Evolutionary conservation across 1,284 basidiomycete species (phyloP).

Genomic region (Meripilus lineatus): DNA sequence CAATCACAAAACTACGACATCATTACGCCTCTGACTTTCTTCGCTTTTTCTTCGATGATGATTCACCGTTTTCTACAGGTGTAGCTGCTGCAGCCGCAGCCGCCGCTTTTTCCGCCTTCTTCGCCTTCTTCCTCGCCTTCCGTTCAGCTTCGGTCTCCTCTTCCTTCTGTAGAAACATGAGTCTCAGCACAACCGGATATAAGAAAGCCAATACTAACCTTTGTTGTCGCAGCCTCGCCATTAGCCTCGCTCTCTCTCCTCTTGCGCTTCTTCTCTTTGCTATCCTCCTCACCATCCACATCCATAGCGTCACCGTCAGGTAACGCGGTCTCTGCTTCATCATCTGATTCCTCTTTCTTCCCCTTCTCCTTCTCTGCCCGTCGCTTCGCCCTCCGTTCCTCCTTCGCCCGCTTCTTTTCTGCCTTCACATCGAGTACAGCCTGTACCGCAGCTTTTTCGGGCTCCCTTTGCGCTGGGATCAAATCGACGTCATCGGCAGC

Average conservation of each 20-base stretch:
- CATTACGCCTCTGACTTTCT: constrained; percentile 52
- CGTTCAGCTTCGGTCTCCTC: constrained; percentile 69
- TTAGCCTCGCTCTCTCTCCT: constrained; percentile 53
- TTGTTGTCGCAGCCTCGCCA: constrained; percentile 34
- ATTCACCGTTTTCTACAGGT: constrained; percentile 39
- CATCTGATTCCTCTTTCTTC: constrained; percentile 29
- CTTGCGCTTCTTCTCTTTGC: constrained; percentile 66
- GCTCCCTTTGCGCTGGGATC: constrained; percentile 79
- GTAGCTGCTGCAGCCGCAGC: too few species aligned
- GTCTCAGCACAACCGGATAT: too few species aligned
- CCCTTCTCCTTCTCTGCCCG: constrained; percentile 57
- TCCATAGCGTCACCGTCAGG: constrained; percentile 40
- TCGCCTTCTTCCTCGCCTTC: constrained; percentile 63
- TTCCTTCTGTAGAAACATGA: constrained; percentile 24
- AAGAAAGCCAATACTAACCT: constrained; percentile 33
- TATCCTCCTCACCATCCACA: constrained; percentile 34
- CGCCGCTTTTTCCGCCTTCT: constrained; percentile 66
- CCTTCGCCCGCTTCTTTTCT: constrained; percentile 72
- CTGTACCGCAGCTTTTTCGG: constrained; percentile 60
- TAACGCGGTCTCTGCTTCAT: too few species aligned
- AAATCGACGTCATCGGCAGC: constrained; percentile 76
- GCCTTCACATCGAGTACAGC: constrained; percentile 73
- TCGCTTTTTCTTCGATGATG: constrained; percentile 69
- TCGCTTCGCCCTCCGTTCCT: constrained; percentile 70
- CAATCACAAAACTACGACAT: neutral